These are phyloP conservation scores for Xylaria sp. DNA, from an alignment of 2,329 filamentous ascomycete genomes.

Conservation along the genomic window DNA sequence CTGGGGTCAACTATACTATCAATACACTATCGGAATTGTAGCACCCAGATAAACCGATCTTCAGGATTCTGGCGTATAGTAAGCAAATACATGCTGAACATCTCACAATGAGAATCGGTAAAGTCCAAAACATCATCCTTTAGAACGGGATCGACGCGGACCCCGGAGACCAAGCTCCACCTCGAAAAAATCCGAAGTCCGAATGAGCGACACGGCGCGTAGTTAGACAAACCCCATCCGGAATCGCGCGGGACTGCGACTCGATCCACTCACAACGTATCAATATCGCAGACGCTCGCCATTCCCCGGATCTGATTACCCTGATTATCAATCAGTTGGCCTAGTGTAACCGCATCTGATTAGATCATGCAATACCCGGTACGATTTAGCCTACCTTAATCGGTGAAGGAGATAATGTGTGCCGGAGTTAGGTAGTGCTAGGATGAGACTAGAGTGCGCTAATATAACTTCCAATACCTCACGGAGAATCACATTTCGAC, in stretches of 20 bases:
- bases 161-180: background rate
- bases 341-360: background rate
- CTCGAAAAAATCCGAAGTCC: constrained; percentile 2
- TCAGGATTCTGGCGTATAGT: no score
- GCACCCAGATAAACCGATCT: no score
- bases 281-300: background rate
- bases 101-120: no score
- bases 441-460: background rate
- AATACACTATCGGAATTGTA: no score
- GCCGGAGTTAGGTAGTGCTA: constrained; percentile 5
- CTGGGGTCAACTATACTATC: no score
- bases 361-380: background rate
- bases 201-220: background rate
- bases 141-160: no score
- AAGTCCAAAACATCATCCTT: no score
- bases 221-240: background rate
- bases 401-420: background rate
- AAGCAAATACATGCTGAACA: no score
- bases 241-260: constrained; percentile 11
- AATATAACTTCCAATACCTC: background rate
- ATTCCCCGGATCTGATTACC: no score
- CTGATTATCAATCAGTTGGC: constrained; percentile 6
- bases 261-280: background rate
- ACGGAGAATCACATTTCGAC: background rate
- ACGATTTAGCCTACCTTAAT: background rate